Percentiles rank a stretch among this genome's conserved stretches.
phyloP scores from a whole-genome alignment of 1,139 yeast species.

The Blastobotrys aristatus region DNA sequence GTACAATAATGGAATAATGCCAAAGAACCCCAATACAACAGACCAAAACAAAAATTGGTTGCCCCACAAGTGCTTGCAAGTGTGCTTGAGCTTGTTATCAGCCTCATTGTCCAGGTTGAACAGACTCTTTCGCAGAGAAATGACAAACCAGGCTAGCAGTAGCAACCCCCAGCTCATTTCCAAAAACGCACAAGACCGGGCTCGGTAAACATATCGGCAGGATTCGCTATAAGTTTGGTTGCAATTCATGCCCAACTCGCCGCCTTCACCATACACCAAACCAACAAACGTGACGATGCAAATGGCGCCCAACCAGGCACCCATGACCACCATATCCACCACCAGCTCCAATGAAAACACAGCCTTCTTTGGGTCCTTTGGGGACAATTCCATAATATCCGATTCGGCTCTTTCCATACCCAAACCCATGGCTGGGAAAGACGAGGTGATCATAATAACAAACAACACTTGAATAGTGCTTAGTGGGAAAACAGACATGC shows the following conservation, averaged over 20 bases:
- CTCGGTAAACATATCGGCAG: slow-evolving; percentile 67
- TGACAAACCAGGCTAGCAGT: slow-evolving; percentile 84
- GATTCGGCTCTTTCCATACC: slow-evolving; percentile 66
- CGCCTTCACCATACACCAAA: slow-evolving; percentile 60
- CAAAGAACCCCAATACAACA: slow-evolving; percentile 60
- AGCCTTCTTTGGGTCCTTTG: slow-evolving; percentile 50
- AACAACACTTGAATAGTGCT: slow-evolving; percentile 77
- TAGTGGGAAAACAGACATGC: slow-evolving; percentile 66
- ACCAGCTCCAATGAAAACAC: slow-evolving; percentile 69
- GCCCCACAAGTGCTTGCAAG: slow-evolving; percentile 59
- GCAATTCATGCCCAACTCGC: slow-evolving; percentile 62
- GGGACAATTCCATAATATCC: slow-evolving; percentile 63
- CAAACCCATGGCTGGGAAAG: slow-evolving; percentile 86
- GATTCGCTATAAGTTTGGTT: slow-evolving; percentile 44
- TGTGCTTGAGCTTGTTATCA: slow-evolving; percentile 55
- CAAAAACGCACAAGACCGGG: slow-evolving; percentile 78
- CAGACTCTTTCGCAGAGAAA: slow-evolving; percentile 68
- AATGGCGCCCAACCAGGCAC: slow-evolving; percentile 65
- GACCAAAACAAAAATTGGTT: slow-evolving; percentile 86
- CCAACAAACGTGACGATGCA: slow-evolving; percentile 67
- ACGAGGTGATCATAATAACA: slow-evolving; percentile 73
- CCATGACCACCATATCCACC: slow-evolving; percentile 70
- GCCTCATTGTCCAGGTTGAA: slow-evolving; percentile 71
- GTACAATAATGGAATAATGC: slow-evolving; percentile 79
- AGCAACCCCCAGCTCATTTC: slow-evolving; percentile 90